Evolutionary conservation across 2,329 filamentous ascomycete genomes (phyloP).

Genomic region (Exophiala dermatitidis): DNA sequence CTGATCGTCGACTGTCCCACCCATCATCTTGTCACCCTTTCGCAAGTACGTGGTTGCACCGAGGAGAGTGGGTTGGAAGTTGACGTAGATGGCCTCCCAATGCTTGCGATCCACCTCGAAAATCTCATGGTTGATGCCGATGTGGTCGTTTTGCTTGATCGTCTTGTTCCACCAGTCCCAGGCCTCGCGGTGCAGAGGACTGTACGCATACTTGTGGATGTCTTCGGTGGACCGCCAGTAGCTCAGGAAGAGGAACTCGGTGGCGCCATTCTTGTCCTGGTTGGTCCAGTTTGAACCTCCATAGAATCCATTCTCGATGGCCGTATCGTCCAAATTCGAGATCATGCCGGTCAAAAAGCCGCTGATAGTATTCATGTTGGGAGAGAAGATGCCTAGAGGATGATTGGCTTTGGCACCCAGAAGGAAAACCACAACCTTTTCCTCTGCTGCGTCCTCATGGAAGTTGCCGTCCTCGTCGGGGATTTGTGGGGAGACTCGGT

Average conservation of each 20-base stretch:
- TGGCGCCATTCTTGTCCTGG: conserved; percentile 31
- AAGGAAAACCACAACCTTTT: conserved; percentile 36
- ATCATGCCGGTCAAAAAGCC: conserved; percentile 32
- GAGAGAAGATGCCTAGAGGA: conserved; percentile 39
- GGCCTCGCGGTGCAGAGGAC: conserved; percentile 34
- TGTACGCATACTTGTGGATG: conserved; percentile 41
- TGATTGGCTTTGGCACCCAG: conserved; percentile 35
- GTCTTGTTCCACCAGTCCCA: conserved; percentile 41
- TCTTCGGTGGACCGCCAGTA: conserved; percentile 40
- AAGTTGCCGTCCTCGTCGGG: conserved; percentile 32
- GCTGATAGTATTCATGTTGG: conserved; percentile 28
- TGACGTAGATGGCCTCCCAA: conserved; percentile 42
- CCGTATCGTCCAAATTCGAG: conserved; percentile 22
- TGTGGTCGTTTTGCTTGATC: conserved; percentile 32
- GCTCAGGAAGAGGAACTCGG: conserved; percentile 33
- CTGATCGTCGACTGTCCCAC: conserved; percentile 21
- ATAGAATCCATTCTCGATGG: conserved; percentile 30
- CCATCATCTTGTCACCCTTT: conserved; percentile 24
- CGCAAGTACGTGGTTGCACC: conserved; percentile 25
- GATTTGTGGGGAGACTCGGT: conserved; percentile 36
- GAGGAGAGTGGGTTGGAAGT: conserved; percentile 34
- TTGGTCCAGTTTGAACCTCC: conserved; percentile 33
- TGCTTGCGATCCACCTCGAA: conserved; percentile 35
- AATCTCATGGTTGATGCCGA: conserved; percentile 43
- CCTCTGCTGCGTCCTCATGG: conserved; percentile 25